Evolutionary conservation across 768 basidiomycete genomes (phyloP).

Genomic region (Vishniacozyma victoriae): DNA sequence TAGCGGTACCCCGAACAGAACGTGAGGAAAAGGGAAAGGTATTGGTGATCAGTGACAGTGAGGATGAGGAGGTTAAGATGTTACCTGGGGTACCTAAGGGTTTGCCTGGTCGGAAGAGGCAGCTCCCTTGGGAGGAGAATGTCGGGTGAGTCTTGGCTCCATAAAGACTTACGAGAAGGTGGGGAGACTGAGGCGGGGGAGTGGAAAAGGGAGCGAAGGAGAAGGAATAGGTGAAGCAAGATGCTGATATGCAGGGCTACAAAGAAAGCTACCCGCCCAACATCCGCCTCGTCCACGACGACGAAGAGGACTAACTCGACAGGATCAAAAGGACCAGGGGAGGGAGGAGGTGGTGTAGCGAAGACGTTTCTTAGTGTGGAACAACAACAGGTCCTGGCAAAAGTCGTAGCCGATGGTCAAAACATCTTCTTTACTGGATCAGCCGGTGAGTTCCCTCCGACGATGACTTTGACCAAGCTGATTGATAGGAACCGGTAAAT

Average conservation of each 20-base stretch:
- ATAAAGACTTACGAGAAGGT: neutral
- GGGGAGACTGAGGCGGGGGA: neutral
- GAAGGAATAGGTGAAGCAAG: neutral
- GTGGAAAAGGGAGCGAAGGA: no score
- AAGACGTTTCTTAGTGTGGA: slow-evolving; percentile 85
- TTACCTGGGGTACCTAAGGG: slow-evolving; percentile 12
- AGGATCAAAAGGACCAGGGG: slow-evolving; percentile 4
- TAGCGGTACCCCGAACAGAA: no score
- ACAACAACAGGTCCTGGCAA: slow-evolving; percentile 72
- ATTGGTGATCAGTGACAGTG: no score
- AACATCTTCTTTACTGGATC: slow-evolving; percentile 95
- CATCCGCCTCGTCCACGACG: neutral
- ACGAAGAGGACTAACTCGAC: slow-evolving; percentile 2
- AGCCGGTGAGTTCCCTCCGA: slow-evolving; percentile 62
- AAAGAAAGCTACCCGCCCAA: slow-evolving; percentile 11
- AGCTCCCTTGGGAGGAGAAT: slow-evolving; percentile 35
- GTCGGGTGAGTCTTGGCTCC: slow-evolving; percentile 15
- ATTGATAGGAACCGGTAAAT: slow-evolving; percentile 83
- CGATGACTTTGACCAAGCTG: neutral
- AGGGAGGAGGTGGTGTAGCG: slow-evolving; percentile 54
- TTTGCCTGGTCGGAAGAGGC: slow-evolving; percentile 21
- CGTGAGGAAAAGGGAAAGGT: no score
- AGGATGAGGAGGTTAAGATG: no score
- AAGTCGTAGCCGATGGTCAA: slow-evolving; percentile 61
- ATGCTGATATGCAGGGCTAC: slow-evolving; percentile 6